phyloP scores from a whole-genome alignment of 495 filamentous ascomycete species.

The Penicillium daleae region DNA sequence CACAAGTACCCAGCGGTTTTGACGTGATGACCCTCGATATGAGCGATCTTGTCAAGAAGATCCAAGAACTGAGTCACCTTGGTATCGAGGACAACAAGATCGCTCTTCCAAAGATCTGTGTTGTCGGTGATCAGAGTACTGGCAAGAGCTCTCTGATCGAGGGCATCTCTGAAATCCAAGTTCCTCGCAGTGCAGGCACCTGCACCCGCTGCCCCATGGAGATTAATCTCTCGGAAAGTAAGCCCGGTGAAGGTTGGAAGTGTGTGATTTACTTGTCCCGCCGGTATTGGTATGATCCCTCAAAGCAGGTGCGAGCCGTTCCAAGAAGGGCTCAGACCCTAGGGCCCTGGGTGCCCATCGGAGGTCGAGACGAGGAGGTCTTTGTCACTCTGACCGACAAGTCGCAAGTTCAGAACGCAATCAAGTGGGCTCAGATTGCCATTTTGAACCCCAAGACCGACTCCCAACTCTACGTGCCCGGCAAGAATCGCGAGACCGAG shows the following conservation, averaged over 20 bases:
- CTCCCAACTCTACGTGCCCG: conserved; percentile 53
- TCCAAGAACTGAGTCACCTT: conserved; percentile 50
- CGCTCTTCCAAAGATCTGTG: conserved; percentile 72
- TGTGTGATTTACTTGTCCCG: conserved; percentile 64
- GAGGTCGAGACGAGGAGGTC: conserved; percentile 40
- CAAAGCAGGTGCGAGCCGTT: background rate
- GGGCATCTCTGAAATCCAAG: conserved; percentile 74
- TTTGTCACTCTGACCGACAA: conserved; percentile 47
- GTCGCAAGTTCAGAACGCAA: conserved; percentile 58
- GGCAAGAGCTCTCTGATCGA: conserved; percentile 84
- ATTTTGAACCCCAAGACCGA: conserved; percentile 62
- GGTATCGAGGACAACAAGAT: conserved; percentile 60
- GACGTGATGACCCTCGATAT: conserved; percentile 44
- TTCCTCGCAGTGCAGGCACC: conserved; percentile 68
- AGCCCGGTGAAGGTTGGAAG: conserved; percentile 54
- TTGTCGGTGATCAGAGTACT: conserved; percentile 79
- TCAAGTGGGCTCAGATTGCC: conserved; percentile 73
- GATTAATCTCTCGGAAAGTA: conserved; percentile 66
- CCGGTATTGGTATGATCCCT: conserved; percentile 53
- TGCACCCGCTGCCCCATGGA: conserved; percentile 80
- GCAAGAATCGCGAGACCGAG: conserved; percentile 37
- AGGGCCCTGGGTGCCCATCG: conserved; percentile 46
- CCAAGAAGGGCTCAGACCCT: conserved; percentile 36
- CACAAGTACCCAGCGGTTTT: conserved; percentile 16
- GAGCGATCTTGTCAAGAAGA: conserved; percentile 47